Base-by-base conservation (phyloP, 2,329 filamentous ascomycete genomes). In the Aspergillus pseudoglaucus region DNA sequence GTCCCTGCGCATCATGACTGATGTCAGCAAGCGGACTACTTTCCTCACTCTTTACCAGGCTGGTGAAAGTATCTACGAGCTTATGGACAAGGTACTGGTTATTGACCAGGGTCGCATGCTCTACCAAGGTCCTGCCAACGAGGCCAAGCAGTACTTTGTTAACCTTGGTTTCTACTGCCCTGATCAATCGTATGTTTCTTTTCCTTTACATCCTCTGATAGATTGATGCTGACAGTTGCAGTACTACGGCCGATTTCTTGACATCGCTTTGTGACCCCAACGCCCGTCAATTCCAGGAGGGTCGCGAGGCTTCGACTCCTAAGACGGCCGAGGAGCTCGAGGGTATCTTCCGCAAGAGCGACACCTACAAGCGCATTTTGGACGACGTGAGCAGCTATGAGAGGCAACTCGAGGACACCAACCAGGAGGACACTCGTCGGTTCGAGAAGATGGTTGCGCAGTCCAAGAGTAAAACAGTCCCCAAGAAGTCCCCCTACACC, bases 1-100 rank as follows among this genome's bases (percentile, higher is more conserved):
- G 48, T 83, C 81, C 1, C 71, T 86, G 2, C 77, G 83, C 12
- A 78, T 84, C 49, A 87, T 90, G 81, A 90, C 88, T 3, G 84
- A 90, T 52, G 80, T 90, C 51, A 83, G 79, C 59, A 81, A 87
- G 55, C 79, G 83, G 6, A 87, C 84, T 0, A 86, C 82, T 0
- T 74, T 86, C 14, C 84, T 86, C 1, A 87, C 85, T 0, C 72
- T 88, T 0, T 88, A 88, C 63, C 84, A 87, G 63, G 83, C 83
- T 1, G 81, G 82, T 46, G 82, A 87, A 61, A 79, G 79, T 18
- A 85, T 87, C 51, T 87, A 85, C 59, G 76, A 83, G 53, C 72
- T 86, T 27, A 87, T 90, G 78, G 87, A 93, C 63, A 90, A 90
- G 66, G 87, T 90, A 2, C 66, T 90, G 44, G 80, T 90, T 17